Base-by-base conservation (phyloP, 139 green algal species). In the Mesostigma viride region DNA sequence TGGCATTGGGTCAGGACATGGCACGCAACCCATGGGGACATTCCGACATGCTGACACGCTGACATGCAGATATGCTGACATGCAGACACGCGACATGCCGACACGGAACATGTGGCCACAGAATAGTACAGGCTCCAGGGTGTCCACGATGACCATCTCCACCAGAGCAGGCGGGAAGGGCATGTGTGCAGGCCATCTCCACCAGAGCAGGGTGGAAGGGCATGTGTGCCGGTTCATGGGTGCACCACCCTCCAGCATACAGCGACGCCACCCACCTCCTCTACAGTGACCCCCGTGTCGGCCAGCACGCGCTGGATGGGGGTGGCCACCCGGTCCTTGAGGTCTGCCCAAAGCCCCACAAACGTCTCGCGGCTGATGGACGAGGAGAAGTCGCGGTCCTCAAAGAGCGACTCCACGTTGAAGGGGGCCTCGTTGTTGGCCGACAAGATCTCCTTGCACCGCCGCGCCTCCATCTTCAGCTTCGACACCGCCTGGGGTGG, bases 401-500 rank as follows among this genome's bases (percentile, higher is more conserved):
- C 79, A 30, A 86, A 73, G 32, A 99, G 74, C 66, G 92, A 87
- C 75, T 99, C 93, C 30, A 96, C 88, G 30, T 65, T 84, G 48
- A 96, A 68, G 26, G 89, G 88, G 4, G 91, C 92, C 5, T 80
- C 79, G 11, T 59, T 85, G 81, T 99, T 99, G 74, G 93, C 93
- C 27, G 80, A 91, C 34, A 99, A 86, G 8, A 99, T 83, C 69
- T 97, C 87, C 82, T 98, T 98, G 22, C 89, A 95, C 57, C 87
- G 84, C 33, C 87, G 85, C 20, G 90, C 83, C 76, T 90, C 73
- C 59, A 85, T 86, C 40, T 83, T 83, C 64, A 99, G 72, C 82
- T 96, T 97, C 28, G 87, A 83, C 70, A 97, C 85, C 45, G 91
- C 81, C 45, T 87, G 86, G 33, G 82, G 79, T 31, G 77, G 71